These are phyloP conservation scores for Vachellia pachyceras DNA, from an alignment of 306 rosid genomes.

Conservation along the genomic window DNA sequence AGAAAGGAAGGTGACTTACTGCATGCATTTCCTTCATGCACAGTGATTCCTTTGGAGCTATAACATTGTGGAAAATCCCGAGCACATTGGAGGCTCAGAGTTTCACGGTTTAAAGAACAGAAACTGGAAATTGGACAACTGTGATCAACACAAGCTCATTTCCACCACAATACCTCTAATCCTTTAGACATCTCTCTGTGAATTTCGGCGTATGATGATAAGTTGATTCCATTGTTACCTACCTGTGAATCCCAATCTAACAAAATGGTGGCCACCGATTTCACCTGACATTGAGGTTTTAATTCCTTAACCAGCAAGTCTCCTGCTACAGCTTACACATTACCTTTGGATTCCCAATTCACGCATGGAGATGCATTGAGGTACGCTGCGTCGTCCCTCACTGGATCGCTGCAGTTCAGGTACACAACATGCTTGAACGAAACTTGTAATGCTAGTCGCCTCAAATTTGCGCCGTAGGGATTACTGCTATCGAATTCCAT, in stretches of 20 bases:
- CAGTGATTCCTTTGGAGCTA: neutral
- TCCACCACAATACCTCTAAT: conserved; percentile 2
- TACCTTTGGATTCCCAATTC: neutral
- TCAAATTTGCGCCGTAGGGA: neutral
- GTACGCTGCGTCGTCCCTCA: neutral
- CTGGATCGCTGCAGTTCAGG: conserved; percentile 8
- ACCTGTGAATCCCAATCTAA: neutral
- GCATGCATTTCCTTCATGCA: neutral
- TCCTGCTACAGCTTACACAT: neutral
- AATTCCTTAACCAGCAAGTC: neutral
- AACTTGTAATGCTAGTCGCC: neutral
- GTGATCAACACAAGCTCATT: neutral
- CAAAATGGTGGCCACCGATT: neutral
- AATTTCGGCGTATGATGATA: neutral
- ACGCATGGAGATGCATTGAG: neutral
- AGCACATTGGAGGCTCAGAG: neutral
- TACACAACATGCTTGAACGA: neutral
- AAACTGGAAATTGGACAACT: neutral
- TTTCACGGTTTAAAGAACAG: neutral
- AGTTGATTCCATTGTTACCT: neutral
- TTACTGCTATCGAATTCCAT: neutral
- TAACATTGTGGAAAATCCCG: neutral
- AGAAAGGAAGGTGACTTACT: neutral
- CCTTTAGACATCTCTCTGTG: neutral
- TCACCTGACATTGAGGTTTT: neutral